Evolutionary conservation across 176 grass and related monocot genomes (phyloP).

Genomic region (Thinopyrum elongatum): DNA sequence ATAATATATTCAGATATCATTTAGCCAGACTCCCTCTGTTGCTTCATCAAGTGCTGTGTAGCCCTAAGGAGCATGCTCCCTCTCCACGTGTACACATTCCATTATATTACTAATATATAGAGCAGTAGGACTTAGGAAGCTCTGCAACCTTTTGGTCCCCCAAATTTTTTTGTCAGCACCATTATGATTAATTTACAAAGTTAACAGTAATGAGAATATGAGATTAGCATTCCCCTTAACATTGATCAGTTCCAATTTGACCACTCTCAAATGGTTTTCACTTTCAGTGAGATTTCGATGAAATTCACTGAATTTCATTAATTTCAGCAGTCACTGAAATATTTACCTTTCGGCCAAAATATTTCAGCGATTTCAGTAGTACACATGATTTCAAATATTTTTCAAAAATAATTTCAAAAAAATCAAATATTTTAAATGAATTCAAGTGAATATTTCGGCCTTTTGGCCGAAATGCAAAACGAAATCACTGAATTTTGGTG

Average conservation of each 20-base stretch:
- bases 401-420: too few relatives aligned
- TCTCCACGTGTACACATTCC: not conserved
- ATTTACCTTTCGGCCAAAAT: too few relatives aligned
- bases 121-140: not conserved
- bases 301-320: too few relatives aligned
- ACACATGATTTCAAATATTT: too few relatives aligned
- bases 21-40: not conserved
- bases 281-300: too few relatives aligned
- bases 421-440: too few relatives aligned
- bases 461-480: too few relatives aligned
- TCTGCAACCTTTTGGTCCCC: not conserved
- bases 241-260: not conserved
- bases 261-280: not conserved
- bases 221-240: not conserved
- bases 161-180: not conserved
- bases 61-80: not conserved
- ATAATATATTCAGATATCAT: not conserved
- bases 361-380: too few relatives aligned
- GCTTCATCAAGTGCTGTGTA: not conserved
- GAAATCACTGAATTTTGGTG: too few relatives aligned
- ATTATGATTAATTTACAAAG: slow-evolving; percentile 1
- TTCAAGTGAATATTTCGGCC: too few relatives aligned
- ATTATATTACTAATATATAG: not conserved
- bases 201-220: not conserved
- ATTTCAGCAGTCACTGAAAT: too few relatives aligned